Evolutionary conservation across 352 stramenopile species (phyloP), one percentile per base, ranked within the genome.

Genomic region (Globisporangium alternatum): DNA sequence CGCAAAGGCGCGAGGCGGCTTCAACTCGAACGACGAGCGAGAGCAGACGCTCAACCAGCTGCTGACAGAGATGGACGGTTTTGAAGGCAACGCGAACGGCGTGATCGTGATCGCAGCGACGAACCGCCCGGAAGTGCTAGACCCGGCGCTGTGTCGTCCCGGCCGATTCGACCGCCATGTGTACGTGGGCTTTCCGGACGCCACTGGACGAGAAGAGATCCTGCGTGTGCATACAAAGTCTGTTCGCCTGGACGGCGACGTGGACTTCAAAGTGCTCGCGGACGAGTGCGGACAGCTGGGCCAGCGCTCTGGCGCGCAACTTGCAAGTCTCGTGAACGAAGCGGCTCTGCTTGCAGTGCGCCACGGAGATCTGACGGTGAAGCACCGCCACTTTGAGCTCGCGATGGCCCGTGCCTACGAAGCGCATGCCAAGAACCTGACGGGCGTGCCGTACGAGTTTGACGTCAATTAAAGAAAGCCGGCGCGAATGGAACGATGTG

Each of bases 71-170:
- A 96, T 96, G 87, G 88, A 96, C 67, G 96, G 85, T 69, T 84
- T 95, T 88, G 86, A 97, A 64, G 91, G 91, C 52, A 97, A 98
- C 68, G 77, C 67, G 28, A 96, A 83, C 49, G 83, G 80, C 35
- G 89, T 99, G 48, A 98, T 99, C 68, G 96, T 98, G 43, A 97
- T 99, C 78, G 97, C 96, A 0, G 97, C 96, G 13, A 99, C 97
- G 19, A 99, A 99, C 73, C 81, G 97, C 9, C 87, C 96, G 1
- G 95, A 99, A 70, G 93, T 99, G 68, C 80, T 99, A 21, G 97
- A 99, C 73, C 78, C 91, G 28, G 97, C 97, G 17, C 74, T 99
- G n/a, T 93, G 97, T 62, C 91, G 97, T 25, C 96, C 97, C 13
- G 97, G 97, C 12, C 91, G 97, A 62, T 98, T 99, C 65, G 97